Conservation (phyloP, 2,329 filamentous ascomycete species). For the Trichoderma sp. region DNA sequence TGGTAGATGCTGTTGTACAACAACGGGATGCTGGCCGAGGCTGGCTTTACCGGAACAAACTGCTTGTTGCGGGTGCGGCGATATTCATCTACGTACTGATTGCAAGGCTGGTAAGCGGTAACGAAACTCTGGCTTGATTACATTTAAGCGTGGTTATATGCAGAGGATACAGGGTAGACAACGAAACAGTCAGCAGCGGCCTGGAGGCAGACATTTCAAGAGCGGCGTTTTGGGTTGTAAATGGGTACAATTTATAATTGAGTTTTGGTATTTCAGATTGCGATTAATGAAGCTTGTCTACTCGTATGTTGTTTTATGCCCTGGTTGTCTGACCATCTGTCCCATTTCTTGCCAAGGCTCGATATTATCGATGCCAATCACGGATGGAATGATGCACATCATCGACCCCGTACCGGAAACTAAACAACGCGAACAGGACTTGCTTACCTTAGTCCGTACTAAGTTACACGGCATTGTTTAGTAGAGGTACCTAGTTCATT, state of each 20-base stretch:
- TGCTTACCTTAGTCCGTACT: background rate
- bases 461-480: background rate
- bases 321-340: background rate
- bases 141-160: background rate
- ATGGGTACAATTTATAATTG: slow-evolving; percentile 5
- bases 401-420: background rate
- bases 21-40: slow-evolving; percentile 77
- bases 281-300: background rate
- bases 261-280: background rate
- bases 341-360: background rate
- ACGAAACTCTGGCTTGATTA: slow-evolving; percentile 28
- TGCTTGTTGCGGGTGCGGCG: slow-evolving; percentile 65
- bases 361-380: background rate
- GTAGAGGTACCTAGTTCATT: background rate
- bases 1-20: slow-evolving; percentile 76
- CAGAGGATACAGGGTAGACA: background rate
- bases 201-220: background rate
- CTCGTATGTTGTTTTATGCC: background rate
- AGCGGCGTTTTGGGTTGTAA: slow-evolving; percentile 2
- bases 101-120: slow-evolving; percentile 66
- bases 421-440: background rate
- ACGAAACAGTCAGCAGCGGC: background rate
- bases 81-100: slow-evolving; percentile 83
- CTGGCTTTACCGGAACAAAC: slow-evolving; percentile 79
- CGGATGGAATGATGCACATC: background rate